Evolutionary conservation across 2,329 filamentous ascomycete species (phyloP), one percentile per base, ranked within the genome.

Genomic region (Bimuria novae-zelandiae): DNA sequence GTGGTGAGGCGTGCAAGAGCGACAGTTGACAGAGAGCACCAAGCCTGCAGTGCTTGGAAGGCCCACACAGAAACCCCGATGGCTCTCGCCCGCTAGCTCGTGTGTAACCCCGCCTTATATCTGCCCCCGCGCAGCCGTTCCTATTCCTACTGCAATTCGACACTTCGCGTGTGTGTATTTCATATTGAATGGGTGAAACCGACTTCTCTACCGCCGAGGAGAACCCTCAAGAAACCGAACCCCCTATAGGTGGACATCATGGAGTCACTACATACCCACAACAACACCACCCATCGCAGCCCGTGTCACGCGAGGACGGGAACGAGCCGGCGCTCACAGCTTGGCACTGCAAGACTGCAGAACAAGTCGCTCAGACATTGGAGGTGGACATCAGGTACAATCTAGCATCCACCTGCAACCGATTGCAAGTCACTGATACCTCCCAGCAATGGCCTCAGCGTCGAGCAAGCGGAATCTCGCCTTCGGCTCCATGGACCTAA

Each of bases 401-500:
- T 12, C 35, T 19, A 29, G 11, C 43, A 29, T 22, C 17, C 23
- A 29, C 37, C 43, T 23, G 14, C 32, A n/a, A 27, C 11, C 48
- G 12, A 14, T 12, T 32, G 21, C 27, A n/a, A 30, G n/a, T 43
- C 35, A 55, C 65, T 71, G 45, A 72, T 53, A 30, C 16, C 12
- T 25, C 35, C 30, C 12, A 74, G 71, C 61, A 62, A 88, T 86
- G 88, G 88, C 69, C 80, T 90, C 76, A 81, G 79, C 70, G 75
- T 73, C 65, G 70, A 77, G 62, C 86, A 89, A 72, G 87, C 87
- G 59, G 80, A 82, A 73, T 79, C 79, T 77, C 87, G 87, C 71
- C 80, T 90, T 67, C 75, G 76, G 72, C 79, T 81, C 69, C 79
- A 89, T 82, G 88, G 88, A 62, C 81, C 83, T 63, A 91, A 91